Conservation (phyloP, 192 early-diverging fungal species). For the Obelidium mucronatum region DNA sequence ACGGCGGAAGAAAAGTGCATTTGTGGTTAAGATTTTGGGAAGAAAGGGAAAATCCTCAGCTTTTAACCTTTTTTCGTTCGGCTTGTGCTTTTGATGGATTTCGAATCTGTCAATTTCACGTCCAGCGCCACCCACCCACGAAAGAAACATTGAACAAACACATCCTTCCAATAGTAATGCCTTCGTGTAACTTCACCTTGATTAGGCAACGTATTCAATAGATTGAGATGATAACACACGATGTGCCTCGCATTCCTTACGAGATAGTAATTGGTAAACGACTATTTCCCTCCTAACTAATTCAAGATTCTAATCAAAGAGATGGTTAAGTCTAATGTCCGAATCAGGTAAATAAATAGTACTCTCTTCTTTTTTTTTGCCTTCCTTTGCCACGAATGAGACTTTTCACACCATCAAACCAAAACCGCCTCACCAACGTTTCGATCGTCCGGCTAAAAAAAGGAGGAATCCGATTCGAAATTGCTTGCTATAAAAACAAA, state of each 20-base stretch:
- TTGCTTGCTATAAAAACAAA: constrained; percentile 99
- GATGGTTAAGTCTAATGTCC: background rate
- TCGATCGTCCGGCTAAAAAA: constrained; percentile 94
- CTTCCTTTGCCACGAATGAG: background rate
- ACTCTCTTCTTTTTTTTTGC: background rate
- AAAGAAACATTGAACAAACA: no score
- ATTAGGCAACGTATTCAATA: background rate
- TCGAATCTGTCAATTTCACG: background rate
- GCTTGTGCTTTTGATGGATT: background rate
- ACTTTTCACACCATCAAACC: constrained; percentile 43
- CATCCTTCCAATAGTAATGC: background rate
- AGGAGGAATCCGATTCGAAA: constrained; percentile 97
- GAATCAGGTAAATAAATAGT: background rate
- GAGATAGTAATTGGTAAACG: no score
- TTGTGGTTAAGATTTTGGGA: background rate
- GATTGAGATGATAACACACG: no score
- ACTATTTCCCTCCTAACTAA: no score
- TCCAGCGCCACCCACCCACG: background rate
- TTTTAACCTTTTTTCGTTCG: no score
- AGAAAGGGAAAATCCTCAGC: no score
- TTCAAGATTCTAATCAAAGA: no score
- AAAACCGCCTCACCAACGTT: constrained; percentile 90
- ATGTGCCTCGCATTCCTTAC: no score
- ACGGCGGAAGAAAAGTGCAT: background rate
- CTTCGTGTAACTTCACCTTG: background rate